These are phyloP conservation scores for Venustampulla echinocandica DNA, from an alignment of 495 filamentous ascomycete genomes.

Conservation along the genomic window DNA sequence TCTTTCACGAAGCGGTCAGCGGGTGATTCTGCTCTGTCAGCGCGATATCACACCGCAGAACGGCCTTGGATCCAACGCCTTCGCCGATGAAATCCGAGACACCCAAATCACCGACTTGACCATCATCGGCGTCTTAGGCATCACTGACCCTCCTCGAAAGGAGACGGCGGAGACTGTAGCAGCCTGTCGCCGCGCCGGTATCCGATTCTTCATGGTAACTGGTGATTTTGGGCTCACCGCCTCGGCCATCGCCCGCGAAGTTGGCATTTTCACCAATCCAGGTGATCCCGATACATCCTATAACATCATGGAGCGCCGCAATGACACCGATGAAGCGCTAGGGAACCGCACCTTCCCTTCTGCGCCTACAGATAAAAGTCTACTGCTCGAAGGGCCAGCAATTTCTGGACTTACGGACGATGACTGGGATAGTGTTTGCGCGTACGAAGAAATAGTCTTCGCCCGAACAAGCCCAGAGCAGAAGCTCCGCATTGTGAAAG, in stretches of 20 bases:
- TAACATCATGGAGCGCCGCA: not conserved
- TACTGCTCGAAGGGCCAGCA: slow-evolving; percentile 45
- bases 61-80: slow-evolving; percentile 30
- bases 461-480: slow-evolving; percentile 65
- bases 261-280: slow-evolving; percentile 50
- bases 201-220: slow-evolving; percentile 61
- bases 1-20: slow-evolving; percentile 52
- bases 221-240: slow-evolving; percentile 67
- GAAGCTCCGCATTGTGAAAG: slow-evolving; percentile 61
- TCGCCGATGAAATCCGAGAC: slow-evolving; percentile 42
- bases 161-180: slow-evolving; percentile 53
- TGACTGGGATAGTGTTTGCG: slow-evolving; percentile 47
- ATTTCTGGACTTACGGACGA: slow-evolving; percentile 43
- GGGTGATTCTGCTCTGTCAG: slow-evolving; percentile 42
- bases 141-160: slow-evolving; percentile 55
- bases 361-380: not conserved
- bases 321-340: not conserved
- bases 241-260: slow-evolving; percentile 54
- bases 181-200: slow-evolving; percentile 49
- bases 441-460: slow-evolving; percentile 56
- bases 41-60: not conserved
- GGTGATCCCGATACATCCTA: not conserved
- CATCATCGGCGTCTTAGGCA: slow-evolving; percentile 53
- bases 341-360: not conserved
- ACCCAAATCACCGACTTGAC: slow-evolving; percentile 40